A percentile compares a stretch with the other conserved stretches of the same genome.
These are phyloP conservation scores for Penicillium goetzii DNA, from an alignment of 495 filamentous ascomycete species.

Conservation along the genomic window DNA sequence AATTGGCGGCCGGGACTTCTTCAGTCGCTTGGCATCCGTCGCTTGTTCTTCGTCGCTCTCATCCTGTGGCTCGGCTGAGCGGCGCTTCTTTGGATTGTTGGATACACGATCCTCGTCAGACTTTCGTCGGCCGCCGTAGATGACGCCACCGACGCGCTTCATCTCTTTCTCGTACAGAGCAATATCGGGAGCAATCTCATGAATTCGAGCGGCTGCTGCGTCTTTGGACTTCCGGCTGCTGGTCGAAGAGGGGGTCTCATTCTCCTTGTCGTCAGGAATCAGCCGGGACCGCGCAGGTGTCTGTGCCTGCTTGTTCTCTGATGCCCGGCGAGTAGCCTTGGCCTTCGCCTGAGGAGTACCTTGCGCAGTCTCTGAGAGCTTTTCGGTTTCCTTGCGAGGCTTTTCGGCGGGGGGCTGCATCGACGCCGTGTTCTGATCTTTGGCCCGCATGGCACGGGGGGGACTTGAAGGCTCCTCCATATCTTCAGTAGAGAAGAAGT, in stretches of 20 bases:
- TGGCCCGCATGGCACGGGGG: conserved; percentile 40
- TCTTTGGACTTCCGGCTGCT: conserved; percentile 87
- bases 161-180: conserved; percentile 90
- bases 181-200: conserved; percentile 79
- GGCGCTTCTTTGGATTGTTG: conserved; percentile 42
- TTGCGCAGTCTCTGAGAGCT: conserved; percentile 20
- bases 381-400: conserved; percentile 22
- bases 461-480: conserved; percentile 25
- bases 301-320: conserved; percentile 35
- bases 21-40: conserved; percentile 62
- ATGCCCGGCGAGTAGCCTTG: conserved; percentile 34
- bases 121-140: conserved; percentile 69
- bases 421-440: conserved; percentile 39
- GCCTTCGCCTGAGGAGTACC: conserved; percentile 35
- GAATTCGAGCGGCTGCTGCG: conserved; percentile 73
- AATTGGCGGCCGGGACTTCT: conserved; percentile 62
- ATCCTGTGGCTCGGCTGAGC: conserved; percentile 45
- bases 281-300: conserved; percentile 54
- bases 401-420: conserved; percentile 29
- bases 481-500: conserved; percentile 55
- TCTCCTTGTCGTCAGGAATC: conserved; percentile 71
- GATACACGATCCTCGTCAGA: conserved; percentile 52
- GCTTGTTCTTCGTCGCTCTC: conserved; percentile 59
- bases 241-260: conserved; percentile 77
- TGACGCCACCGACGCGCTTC: conserved; percentile 82